These are phyloP conservation scores for Starmerella potacharoeniae DNA, from an alignment of 805 yeast species.

Conservation along the genomic window DNA sequence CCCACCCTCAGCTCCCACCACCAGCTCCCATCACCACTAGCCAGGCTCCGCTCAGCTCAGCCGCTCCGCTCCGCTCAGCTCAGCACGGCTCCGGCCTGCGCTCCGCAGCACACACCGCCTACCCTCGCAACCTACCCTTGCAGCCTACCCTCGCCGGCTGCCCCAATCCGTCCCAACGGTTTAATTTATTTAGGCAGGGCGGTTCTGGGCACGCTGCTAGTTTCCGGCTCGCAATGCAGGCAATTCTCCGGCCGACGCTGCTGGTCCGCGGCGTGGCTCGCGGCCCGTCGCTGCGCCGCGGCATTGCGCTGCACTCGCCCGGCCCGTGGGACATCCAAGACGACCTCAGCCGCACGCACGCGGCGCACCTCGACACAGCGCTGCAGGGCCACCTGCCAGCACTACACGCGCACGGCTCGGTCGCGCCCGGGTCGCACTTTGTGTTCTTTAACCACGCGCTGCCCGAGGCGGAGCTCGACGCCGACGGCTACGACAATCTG, in stretches of 20 bases:
- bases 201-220: not conserved
- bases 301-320: not conserved
- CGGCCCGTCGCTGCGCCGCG: not conserved
- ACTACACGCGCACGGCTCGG: not conserved
- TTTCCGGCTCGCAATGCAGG: not conserved
- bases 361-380: slow-evolving; percentile 25
- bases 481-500: slow-evolving; percentile 72
- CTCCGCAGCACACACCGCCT: no score
- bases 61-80: no score
- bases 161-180: not conserved
- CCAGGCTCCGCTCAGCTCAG: no score
- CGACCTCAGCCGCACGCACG: slow-evolving; percentile 25
- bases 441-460: slow-evolving; percentile 54
- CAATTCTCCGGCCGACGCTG: not conserved
- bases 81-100: no score
- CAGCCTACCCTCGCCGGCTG: not conserved
- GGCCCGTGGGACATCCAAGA: slow-evolving; percentile 23
- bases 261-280: not conserved
- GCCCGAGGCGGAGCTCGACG: slow-evolving; percentile 37
- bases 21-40: not conserved
- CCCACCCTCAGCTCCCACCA: not conserved
- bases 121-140: not conserved
- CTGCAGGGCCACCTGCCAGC: slow-evolving; percentile 24
- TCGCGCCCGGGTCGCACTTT: slow-evolving; percentile 47
- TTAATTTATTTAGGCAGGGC: not conserved